Evolutionary conservation across 768 basidiomycete genomes (phyloP), one percentile per base, ranked within the genome.

Genomic region (Mycena pura): DNA sequence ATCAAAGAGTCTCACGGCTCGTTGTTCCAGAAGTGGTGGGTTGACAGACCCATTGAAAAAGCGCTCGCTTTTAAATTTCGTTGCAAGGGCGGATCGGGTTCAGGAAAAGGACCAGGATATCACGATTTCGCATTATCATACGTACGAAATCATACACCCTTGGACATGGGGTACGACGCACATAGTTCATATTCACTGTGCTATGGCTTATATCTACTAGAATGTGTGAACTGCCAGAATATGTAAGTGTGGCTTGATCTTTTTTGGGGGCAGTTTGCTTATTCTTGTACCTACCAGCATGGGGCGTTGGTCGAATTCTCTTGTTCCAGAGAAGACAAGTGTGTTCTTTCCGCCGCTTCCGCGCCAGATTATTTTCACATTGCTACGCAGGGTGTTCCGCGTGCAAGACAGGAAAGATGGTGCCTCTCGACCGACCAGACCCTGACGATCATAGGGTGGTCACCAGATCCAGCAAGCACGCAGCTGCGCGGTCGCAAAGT

Each of bases 141-240:
- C 85, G 70, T 93, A 93, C 67, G 89, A 91, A 58, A 92, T 93
- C 62, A 80, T 79, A 21, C 87, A 90, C 75, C 84, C 85, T 21
- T 93, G 79, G 65, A 77, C 87, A 69, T 93, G 91, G 91, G 78
- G 91, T 91, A 17, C 22, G 45, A 51, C 53, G 25, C 34, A 4
- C 53, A n/a, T n/a, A n/a, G 19, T 59, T 53, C 32, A 60, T 60
- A 22, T 49, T 34, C 25, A 52, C 38, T 38, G 43, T 57, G 11
- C 27, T 24, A 21, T 51, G 34, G 25, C 57, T 66, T 13, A 63
- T 54, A 19, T 43, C 34, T 63, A 39, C 48, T 29, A 91, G 90
- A 85, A 72, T 92, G 91, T 65, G 74, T 80, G 31, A 75, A 82
- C 40, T 92, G 91, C 62, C 74, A 75, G 25, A 87, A 89, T 64